Evolutionary conservation across 257 asterid genomes (phyloP).

Genomic region (Schizonepeta tenuifolia): DNA sequence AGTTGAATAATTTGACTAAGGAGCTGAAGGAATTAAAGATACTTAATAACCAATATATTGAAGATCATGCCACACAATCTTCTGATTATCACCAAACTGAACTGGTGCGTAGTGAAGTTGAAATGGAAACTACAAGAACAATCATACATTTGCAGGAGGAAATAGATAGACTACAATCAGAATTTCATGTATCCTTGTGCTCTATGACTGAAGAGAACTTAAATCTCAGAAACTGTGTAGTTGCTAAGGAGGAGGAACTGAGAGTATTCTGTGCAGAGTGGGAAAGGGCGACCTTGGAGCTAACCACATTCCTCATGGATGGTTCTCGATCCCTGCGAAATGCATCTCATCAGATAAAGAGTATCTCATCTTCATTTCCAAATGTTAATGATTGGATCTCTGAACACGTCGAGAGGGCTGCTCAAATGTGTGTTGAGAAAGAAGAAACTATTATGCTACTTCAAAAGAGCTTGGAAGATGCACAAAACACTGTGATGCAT

Average conservation of each 20-base stretch:
- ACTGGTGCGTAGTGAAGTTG: constrained; percentile 59
- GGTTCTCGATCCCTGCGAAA: constrained; percentile 77
- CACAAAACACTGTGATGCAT: constrained; percentile 60
- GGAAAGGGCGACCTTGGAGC: constrained; percentile 91
- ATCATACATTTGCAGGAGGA: constrained; percentile 76
- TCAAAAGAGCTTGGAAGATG: constrained; percentile 77
- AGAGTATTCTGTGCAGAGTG: constrained; percentile 60
- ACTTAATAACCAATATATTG: constrained; percentile 45
- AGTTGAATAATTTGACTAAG: constrained; percentile 53
- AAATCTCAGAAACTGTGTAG: constrained; percentile 53
- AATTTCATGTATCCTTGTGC: constrained; percentile 55
- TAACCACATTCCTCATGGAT: constrained; percentile 72
- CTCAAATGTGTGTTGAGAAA: constrained; percentile 67
- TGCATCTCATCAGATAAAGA: constrained; percentile 72
- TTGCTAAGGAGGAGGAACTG: constrained; percentile 67
- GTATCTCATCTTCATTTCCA: constrained; percentile 65
- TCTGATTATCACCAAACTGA: constrained; percentile 56
- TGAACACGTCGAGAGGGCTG: constrained; percentile 76
- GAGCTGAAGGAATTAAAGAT: constrained; percentile 54
- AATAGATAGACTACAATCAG: constrained; percentile 58
- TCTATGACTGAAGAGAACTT: constrained; percentile 67
- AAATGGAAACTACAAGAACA: constrained; percentile 69
- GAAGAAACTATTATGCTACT: constrained; percentile 68
- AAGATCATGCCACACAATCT: constrained; percentile 48
- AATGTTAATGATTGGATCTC: constrained; percentile 64